Evolutionary conservation across 371 early-diverging fungal species (phyloP), one percentile per base, ranked within the genome.

Genomic region (Nosema muscidifuracis): DNA sequence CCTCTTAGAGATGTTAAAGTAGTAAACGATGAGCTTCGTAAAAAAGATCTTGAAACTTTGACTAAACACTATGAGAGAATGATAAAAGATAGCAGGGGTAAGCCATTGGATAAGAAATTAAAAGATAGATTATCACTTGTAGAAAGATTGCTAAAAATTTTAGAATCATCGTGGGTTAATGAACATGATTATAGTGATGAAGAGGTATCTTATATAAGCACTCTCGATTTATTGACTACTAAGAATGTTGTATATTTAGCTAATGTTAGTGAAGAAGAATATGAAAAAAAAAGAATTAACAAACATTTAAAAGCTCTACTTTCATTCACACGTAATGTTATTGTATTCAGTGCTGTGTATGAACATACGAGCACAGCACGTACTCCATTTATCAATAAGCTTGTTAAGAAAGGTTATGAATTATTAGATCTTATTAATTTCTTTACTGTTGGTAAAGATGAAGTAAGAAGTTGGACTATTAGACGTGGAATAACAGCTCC

Each of bases 201-300:
- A 12, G 82, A 84, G 81, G 85, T 95, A 51, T 91, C 91, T 67
- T 85, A 90, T 43, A 92, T 97, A 84, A 94, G 92, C 81, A 78
- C 84, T 30, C 85, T 93, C 62, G 89, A 89, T 70, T 87, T 98
- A 62, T 85, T 98, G 65, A 94, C 97, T 0, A 92, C 94, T 65
- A 98, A 97, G 82, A 92, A 94, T 26, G 92, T 95, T 34, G 91
- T 95, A 51, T 94, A 95, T 80, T 87, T 98, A 60, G 91, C 89
- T 76, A 97, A 97, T 83, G 85, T 96, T 70, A 87, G 88, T 74
- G 90, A 91, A 79, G 86, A 87, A 67, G 93, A 93, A 66, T 95
- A 87, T 76, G 69, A 71, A 50, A 91, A 78, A 88, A 88, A 85
- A 90, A 90, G 89, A 89, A 92, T 87, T 90, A 92, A 88, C 60